Base-by-base conservation (phyloP, 345 rosid genomes). In the Gossypium raimondii region DNA sequence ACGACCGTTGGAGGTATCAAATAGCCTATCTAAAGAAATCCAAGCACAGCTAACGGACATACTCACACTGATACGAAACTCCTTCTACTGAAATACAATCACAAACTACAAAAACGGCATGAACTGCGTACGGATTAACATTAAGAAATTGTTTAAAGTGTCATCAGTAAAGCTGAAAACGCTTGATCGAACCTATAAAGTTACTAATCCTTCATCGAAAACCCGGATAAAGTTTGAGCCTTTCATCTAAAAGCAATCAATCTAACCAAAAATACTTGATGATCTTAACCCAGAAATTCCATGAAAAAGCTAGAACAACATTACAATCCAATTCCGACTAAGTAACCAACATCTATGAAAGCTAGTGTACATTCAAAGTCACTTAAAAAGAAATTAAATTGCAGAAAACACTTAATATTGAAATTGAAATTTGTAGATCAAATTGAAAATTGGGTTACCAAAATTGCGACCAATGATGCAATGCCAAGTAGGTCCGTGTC, bases 401-500 rank as follows among this genome's bases (percentile, higher is more conserved):
- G 56, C 17, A 52, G 56, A 1, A n/a, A 7, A 18, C n/a, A 8
- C 9, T 53, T 53, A 2, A 8, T 10, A 17, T n/a, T 17, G 18
- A 18, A 4, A 2, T 27, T 34, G 62, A 51, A 47, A 34, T 18
- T 17, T 72, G 48, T 4, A n/a, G 64, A 51, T 29, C 72, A 5
- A 66, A 67, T 27, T 17, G 73, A 52, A 57, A 76, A 52, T 61
- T 56, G 25, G 72, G 79, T 83, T 84, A 96, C 98, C 99, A 63
- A 96, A 96, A 88, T 95, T 96, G 78, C 97, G 93, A 74, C 99
- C 98, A 22, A 96, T 98, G 72, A 96, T 96, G 91, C 98, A 96
- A 84, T 96, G 99, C 99, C 99, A 96, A 79, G 99, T 96, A 74
- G 94, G 67, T 62, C 67, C 67, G 34, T 62, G 45, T 34, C 18